Percentiles rank a stretch among this genome's conserved stretches.
phyloP scores from a whole-genome alignment of 2,329 filamentous ascomycete genomes.

The Colletotrichum melonis region DNA sequence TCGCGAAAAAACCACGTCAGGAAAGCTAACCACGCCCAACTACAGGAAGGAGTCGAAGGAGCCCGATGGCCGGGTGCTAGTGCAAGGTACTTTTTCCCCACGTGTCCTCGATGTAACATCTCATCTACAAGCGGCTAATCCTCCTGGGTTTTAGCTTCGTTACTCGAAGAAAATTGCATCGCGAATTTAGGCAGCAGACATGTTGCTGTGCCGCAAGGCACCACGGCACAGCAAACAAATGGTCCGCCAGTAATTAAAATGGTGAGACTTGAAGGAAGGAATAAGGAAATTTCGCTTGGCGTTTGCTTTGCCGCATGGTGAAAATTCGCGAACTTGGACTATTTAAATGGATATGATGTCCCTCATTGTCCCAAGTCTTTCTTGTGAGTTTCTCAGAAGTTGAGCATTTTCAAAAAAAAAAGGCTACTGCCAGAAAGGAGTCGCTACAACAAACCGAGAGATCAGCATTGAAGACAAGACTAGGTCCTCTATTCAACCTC shows the following conservation, averaged over 20 bases:
- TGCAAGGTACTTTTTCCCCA: too few species aligned
- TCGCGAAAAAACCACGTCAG: too few species aligned
- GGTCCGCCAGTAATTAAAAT: neutral
- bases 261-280: neutral
- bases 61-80: too few species aligned
- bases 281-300: neutral
- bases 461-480: too few species aligned
- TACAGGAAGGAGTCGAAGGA: too few species aligned
- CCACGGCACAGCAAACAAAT: neutral
- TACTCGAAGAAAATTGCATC: neutral
- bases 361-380: too few species aligned
- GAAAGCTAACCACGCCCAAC: too few species aligned
- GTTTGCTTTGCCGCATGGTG: neutral
- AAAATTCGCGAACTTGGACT: neutral
- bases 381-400: neutral
- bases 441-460: too few species aligned
- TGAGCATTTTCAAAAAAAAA: neutral
- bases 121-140: neutral
- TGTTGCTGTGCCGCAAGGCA: neutral
- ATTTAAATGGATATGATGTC: neutral
- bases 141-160: neutral
- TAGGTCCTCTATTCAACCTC: neutral
- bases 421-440: neutral
- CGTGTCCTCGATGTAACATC: neutral
- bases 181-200: neutral